Conservation (phyloP, 768 basidiomycete species). For the Tulasnella calospora region DNA sequence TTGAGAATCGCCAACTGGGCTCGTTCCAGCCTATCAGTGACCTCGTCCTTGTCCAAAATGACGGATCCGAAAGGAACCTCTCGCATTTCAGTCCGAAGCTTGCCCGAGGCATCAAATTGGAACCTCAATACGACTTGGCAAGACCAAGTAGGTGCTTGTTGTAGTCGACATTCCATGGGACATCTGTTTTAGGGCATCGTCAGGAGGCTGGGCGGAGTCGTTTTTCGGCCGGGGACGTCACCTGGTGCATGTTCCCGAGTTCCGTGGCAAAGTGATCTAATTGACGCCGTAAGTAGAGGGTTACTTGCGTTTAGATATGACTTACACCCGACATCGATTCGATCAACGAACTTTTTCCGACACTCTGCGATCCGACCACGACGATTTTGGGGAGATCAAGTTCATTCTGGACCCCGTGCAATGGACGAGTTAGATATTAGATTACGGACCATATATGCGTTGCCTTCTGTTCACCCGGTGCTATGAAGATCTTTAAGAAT, state of each 20-base stretch:
- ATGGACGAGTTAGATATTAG: too few species aligned
- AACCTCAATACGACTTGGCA: slow-evolving; percentile 38
- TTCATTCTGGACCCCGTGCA: slow-evolving; percentile 38
- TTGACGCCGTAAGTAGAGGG: too few species aligned
- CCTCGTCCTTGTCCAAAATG: slow-evolving; percentile 20
- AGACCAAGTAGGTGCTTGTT: slow-evolving; percentile 32
- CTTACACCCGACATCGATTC: slow-evolving; percentile 57
- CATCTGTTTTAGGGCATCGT: slow-evolving; percentile 31
- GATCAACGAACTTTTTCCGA: slow-evolving; percentile 72
- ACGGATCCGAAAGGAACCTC: slow-evolving; percentile 26
- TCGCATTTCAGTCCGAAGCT: slow-evolving; percentile 20
- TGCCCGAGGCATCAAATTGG: slow-evolving; percentile 31
- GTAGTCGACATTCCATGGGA: slow-evolving; percentile 40
- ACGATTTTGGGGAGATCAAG: slow-evolving; percentile 70
- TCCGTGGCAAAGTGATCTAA: slow-evolving; percentile 63
- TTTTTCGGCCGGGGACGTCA: slow-evolving; percentile 33
- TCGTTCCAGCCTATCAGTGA: slow-evolving; percentile 27
- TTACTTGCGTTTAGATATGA: neutral
- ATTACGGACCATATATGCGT: too few species aligned
- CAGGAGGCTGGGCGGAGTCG: too few species aligned
- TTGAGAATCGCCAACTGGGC: slow-evolving; percentile 31
- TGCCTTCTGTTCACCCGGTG: slow-evolving; percentile 1
- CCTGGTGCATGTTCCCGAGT: slow-evolving; percentile 71
- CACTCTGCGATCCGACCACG: slow-evolving; percentile 67
- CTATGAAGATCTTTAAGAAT: slow-evolving; percentile 8